Conservation (phyloP, 192 early-diverging fungal species). For the Cladochytrium replicatum region DNA sequence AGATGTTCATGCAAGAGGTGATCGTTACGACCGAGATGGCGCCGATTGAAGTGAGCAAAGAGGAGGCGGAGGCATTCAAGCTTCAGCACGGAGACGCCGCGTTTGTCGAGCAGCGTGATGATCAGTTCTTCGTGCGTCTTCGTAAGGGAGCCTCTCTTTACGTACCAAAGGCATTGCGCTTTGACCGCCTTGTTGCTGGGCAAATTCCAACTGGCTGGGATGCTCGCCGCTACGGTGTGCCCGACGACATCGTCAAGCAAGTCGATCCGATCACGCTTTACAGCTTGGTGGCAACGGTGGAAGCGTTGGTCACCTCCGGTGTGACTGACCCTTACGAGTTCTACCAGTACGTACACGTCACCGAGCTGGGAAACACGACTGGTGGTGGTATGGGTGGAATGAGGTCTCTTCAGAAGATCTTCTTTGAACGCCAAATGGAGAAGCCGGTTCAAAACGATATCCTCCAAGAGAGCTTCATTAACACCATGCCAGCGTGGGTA, state of each 20-base stretch:
- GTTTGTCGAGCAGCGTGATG: slow-evolving; percentile 57
- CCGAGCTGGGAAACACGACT: slow-evolving; percentile 82
- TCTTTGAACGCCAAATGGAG: slow-evolving; percentile 65
- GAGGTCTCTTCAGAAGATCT: slow-evolving; percentile 65
- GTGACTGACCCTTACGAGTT: slow-evolving; percentile 96
- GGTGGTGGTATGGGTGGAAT: slow-evolving; percentile 89
- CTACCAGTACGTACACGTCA: slow-evolving; percentile 91
- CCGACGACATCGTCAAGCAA: slow-evolving; percentile 80
- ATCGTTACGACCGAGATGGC: slow-evolving; percentile 77
- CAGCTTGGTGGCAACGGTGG: slow-evolving; percentile 81
- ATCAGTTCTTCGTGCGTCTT: slow-evolving; percentile 67
- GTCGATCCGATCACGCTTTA: slow-evolving; percentile 88
- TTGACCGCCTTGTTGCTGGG: slow-evolving; percentile 81
- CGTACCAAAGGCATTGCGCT: slow-evolving; percentile 87
- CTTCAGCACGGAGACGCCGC: slow-evolving; percentile 70
- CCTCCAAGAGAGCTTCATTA: slow-evolving; percentile 91
- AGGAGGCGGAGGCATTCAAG: slow-evolving; percentile 79
- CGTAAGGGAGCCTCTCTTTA: slow-evolving; percentile 80
- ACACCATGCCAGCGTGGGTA: slow-evolving; percentile 93
- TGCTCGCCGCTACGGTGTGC: slow-evolving; percentile 83
- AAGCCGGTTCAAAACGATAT: slow-evolving; percentile 83
- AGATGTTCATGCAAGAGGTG: slow-evolving; percentile 82
- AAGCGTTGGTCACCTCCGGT: slow-evolving; percentile 81
- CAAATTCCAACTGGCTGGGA: slow-evolving; percentile 95
- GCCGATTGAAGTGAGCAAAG: slow-evolving; percentile 75